phyloP scores from a whole-genome alignment of 2,329 filamentous ascomycete species.

The Coniochaeta prunicola region DNA sequence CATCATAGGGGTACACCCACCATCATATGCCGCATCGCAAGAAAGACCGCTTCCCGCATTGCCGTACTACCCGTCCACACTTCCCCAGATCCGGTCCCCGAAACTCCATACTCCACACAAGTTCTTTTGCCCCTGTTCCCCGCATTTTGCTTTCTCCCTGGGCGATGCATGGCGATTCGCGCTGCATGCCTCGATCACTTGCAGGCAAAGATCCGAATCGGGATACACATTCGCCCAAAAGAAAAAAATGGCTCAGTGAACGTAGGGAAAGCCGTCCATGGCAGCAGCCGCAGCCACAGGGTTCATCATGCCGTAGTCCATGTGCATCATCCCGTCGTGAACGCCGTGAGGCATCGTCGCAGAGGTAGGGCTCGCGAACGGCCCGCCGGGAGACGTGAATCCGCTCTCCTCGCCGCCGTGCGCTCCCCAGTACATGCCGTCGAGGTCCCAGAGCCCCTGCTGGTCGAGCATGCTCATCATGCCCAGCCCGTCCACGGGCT shows the following conservation, averaged over 20 bases:
- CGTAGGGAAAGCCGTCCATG: conserved; percentile 35
- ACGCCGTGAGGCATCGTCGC: conserved; percentile 16
- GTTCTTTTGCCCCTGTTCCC: background rate
- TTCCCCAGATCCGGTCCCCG: background rate
- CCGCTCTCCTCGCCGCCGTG: conserved; percentile 25
- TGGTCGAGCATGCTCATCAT: conserved; percentile 48
- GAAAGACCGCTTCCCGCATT: background rate
- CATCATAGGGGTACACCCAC: background rate
- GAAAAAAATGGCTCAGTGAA: conserved; percentile 23
- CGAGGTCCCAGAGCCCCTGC: conserved; percentile 47
- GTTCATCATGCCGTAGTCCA: conserved; percentile 30
- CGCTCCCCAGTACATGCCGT: conserved; percentile 45
- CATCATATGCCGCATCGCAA: background rate
- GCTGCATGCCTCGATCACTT: background rate
- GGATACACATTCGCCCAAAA: background rate
- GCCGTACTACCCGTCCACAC: background rate
- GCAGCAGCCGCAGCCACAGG: conserved; percentile 17
- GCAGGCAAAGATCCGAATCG: background rate
- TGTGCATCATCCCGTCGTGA: conserved; percentile 25
- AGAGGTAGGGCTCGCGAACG: conserved; percentile 10
- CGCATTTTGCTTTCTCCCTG: background rate
- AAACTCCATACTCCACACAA: background rate
- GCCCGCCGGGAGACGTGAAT: conserved; percentile 3
- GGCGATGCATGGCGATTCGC: background rate
- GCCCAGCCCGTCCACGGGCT: conserved; percentile 38